Conservation (phyloP, 305 asterid species). For the Plantago lanceolata region DNA sequence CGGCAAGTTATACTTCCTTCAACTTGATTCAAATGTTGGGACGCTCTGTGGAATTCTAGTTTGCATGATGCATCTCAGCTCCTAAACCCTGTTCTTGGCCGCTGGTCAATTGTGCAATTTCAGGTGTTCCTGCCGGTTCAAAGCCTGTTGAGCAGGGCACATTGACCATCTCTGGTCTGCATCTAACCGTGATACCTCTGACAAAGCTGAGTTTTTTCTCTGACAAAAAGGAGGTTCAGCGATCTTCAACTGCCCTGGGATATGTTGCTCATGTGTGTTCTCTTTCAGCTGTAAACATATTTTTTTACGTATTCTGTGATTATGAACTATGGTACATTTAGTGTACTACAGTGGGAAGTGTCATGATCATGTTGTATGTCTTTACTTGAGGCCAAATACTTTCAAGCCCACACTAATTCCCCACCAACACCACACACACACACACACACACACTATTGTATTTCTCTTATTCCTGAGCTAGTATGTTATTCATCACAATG, state of each 20-base stretch:
- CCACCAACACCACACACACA: too few species aligned
- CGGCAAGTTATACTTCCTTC: conserved; percentile 12
- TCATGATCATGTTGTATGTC: too few species aligned
- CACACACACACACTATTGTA: too few species aligned
- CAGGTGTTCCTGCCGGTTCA: conserved; percentile 66
- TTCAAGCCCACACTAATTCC: too few species aligned
- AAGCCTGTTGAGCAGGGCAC: conserved; percentile 68
- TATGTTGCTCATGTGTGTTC: conserved; percentile 85
- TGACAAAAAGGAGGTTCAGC: conserved; percentile 94
- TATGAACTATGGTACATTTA: conserved; percentile 19
- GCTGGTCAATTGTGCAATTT: conserved; percentile 23
- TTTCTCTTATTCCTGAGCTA: conserved; percentile 4
- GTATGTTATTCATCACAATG: conserved; percentile 27
- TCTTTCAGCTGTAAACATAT: conserved; percentile 26
- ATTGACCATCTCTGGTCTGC: conserved; percentile 84
- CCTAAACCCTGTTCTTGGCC: conserved; percentile 15
- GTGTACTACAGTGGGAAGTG: neutral
- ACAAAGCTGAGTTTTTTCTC: conserved; percentile 93
- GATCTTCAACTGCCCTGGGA: conserved; percentile 94
- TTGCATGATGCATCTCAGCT: conserved; percentile 15
- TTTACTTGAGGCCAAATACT: too few species aligned
- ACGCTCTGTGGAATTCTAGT: conserved; percentile 16
- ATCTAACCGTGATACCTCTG: conserved; percentile 74
- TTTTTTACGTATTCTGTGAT: conserved; percentile 21
- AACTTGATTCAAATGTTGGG: conserved; percentile 14